Percentiles rank a stretch among this genome's conserved stretches.
Conservation (phyloP, 2,329 filamentous ascomycete species). For the Fusarium camptoceras region DNA sequence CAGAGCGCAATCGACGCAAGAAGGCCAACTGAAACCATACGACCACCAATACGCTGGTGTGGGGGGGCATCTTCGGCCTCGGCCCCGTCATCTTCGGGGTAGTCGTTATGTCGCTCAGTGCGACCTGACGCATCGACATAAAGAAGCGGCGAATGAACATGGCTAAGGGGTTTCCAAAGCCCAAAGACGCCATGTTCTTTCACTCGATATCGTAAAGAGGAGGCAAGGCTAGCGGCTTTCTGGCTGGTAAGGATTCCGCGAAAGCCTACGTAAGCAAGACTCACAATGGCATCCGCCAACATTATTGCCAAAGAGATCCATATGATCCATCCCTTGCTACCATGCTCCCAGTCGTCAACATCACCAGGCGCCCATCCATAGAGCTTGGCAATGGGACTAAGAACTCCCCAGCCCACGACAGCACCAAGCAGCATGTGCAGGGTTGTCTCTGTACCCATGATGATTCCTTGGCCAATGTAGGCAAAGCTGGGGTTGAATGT, state of each 20-base stretch:
- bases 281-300: conserved; percentile 92
- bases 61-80: conserved; percentile 82
- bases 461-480: conserved; percentile 96
- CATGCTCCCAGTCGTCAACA: conserved; percentile 88
- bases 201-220: conserved; percentile 24
- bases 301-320: conserved; percentile 97
- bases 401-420: conserved; percentile 86
- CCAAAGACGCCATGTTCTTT: conserved; percentile 38
- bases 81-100: conserved; percentile 50
- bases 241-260: conserved; percentile 62
- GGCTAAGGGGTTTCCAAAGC: conserved; percentile 31
- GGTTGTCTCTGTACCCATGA: conserved; percentile 96
- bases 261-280: conserved; percentile 80
- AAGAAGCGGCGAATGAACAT: conserved; percentile 44
- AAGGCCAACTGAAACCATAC: conserved; percentile 79
- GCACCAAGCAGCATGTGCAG: conserved; percentile 95
- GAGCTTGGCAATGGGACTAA: conserved; percentile 88
- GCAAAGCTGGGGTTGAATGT: conserved; percentile 96
- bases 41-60: conserved; percentile 81
- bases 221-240: background rate
- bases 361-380: conserved; percentile 90
- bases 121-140: conserved; percentile 10
- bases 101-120: conserved; percentile 21
- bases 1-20: conserved; percentile 82
- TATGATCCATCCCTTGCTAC: conserved; percentile 98